Percentiles rank a stretch among this genome's conserved stretches.
Conservation (phyloP, 805 yeast genomes). For the Debaryomyces prosopidis region DNA sequence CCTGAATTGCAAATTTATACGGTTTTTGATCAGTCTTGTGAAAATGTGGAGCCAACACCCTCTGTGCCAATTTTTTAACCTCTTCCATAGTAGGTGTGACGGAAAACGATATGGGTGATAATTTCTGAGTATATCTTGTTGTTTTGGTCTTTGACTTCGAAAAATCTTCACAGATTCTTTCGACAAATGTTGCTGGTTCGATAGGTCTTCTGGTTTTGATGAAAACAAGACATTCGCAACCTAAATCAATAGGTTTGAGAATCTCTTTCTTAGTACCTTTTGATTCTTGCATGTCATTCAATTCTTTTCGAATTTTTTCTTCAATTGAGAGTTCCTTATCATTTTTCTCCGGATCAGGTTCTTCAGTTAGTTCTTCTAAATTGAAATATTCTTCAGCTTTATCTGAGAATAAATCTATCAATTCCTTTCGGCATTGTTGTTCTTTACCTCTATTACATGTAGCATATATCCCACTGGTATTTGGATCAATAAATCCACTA, state of each 20-base stretch:
- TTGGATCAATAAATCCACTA: conserved; percentile 70
- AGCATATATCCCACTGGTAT: conserved; percentile 83
- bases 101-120: conserved; percentile 78
- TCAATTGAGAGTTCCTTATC: conserved; percentile 58
- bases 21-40: conserved; percentile 48
- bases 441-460: conserved; percentile 86
- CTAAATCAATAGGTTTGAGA: conserved; percentile 60
- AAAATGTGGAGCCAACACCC: conserved; percentile 68
- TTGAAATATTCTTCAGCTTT: conserved; percentile 36
- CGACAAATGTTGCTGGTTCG: conserved; percentile 72
- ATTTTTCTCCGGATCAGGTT: conserved; percentile 30
- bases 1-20: conserved; percentile 73
- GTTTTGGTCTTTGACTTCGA: conserved; percentile 50
- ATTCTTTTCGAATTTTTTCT: conserved; percentile 70
- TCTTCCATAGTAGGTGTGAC: conserved; percentile 73
- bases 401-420: conserved; percentile 53
- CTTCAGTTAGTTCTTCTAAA: conserved; percentile 23
- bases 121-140: conserved; percentile 72
- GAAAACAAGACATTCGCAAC: conserved; percentile 83
- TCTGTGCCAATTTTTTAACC: conserved; percentile 55
- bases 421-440: conserved; percentile 71
- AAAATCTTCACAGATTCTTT: conserved; percentile 61
- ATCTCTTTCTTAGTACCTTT: conserved; percentile 44
- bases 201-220: conserved; percentile 79
- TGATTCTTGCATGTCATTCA: conserved; percentile 57